These are phyloP conservation scores for Penicillium sp. DNA, from an alignment of 2,329 filamentous ascomycete species.

Conservation along the genomic window DNA sequence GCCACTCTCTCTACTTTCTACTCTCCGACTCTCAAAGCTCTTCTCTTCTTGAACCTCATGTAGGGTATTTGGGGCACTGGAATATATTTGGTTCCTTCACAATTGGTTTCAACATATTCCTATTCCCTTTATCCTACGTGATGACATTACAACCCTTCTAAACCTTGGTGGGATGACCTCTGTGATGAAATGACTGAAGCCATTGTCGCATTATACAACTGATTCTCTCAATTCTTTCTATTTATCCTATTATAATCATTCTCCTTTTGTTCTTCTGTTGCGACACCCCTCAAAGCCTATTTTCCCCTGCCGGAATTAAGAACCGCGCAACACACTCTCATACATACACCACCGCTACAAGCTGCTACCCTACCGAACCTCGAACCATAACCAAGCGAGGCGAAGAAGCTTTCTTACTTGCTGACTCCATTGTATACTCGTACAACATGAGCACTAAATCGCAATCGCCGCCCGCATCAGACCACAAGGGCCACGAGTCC, in stretches of 20 bases:
- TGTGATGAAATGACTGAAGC: conserved; percentile 4
- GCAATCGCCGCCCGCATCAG: conserved; percentile 8
- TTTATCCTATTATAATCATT: not conserved
- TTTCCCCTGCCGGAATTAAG: conserved; percentile 6
- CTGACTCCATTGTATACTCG: not conserved
- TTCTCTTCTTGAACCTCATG: not conserved
- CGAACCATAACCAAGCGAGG: not conserved
- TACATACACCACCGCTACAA: conserved; percentile 4
- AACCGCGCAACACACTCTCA: conserved; percentile 5
- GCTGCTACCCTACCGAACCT: not conserved
- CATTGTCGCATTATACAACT: conserved; percentile 10
- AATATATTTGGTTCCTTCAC: not conserved
- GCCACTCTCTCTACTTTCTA: not conserved
- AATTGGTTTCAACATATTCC: not conserved
- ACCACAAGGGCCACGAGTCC: conserved; percentile 13
- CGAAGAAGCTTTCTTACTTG: not conserved
- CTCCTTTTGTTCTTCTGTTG: not conserved
- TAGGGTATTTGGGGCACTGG: not conserved
- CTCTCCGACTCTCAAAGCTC: not conserved
- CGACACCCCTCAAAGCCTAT: not conserved
- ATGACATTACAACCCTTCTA: conserved; percentile 5
- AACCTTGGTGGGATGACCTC: conserved; percentile 11
- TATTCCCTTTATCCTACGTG: not conserved
- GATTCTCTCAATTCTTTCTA: not conserved
- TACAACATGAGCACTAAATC: conserved; percentile 11